Conservation (phyloP, 495 filamentous ascomycete genomes). For the Lepraria neglecta region DNA sequence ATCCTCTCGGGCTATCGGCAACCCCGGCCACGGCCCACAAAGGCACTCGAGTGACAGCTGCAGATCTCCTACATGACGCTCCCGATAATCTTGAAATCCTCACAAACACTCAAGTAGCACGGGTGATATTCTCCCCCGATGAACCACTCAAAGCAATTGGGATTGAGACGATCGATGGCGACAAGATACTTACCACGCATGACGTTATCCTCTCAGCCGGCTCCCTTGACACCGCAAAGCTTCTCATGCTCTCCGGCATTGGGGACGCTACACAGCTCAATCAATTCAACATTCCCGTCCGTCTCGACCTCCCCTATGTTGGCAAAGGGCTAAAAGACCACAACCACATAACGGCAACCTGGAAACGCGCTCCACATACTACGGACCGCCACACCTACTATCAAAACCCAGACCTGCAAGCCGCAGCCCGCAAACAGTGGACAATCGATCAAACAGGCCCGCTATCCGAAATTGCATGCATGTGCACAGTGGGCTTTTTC, state of each 20-base stretch:
- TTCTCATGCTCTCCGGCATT: no score
- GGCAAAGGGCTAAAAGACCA: no score
- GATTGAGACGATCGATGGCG: conserved; percentile 2
- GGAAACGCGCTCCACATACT: conserved; percentile 3
- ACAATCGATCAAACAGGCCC: not conserved
- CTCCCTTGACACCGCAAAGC: no score
- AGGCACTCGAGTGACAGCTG: not conserved
- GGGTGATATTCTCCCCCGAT: not conserved
- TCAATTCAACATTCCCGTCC: no score
- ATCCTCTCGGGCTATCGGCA: conserved; percentile 2
- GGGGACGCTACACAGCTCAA: no score
- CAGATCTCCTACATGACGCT: not conserved
- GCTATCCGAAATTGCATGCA: not conserved
- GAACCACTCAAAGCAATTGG: conserved; percentile 3
- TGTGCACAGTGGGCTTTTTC: not conserved
- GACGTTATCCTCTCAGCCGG: no score
- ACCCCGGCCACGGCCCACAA: not conserved
- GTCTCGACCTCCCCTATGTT: no score
- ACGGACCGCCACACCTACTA: not conserved
- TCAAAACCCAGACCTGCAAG: not conserved
- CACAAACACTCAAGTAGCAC: not conserved
- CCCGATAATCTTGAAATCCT: not conserved
- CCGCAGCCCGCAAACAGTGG: conserved; percentile 5
- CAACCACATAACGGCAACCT: not conserved
- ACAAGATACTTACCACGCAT: no score